These are phyloP conservation scores for Allium fistulosum DNA, from an alignment of 106 monocot genomes.

Conservation along the genomic window DNA sequence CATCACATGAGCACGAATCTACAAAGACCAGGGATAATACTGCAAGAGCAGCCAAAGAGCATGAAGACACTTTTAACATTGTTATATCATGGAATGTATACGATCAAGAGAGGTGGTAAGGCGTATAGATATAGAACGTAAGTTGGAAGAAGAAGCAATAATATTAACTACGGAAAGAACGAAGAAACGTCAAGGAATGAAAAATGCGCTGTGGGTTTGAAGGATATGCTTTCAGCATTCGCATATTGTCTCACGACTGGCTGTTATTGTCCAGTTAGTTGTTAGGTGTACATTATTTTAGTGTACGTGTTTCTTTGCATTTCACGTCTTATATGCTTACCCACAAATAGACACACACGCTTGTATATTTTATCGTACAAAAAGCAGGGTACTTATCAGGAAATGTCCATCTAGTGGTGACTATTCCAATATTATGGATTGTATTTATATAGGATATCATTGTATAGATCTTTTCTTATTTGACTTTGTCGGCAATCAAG, in stretches of 20 bases:
- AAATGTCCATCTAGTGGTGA: too few relatives aligned
- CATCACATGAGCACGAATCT: not conserved
- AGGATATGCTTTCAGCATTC: constrained; percentile 11
- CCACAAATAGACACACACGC: too few relatives aligned
- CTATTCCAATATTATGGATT: too few relatives aligned
- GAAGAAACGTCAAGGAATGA: constrained; percentile 9
- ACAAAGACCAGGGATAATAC: constrained; percentile 4
- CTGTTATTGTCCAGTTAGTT: too few relatives aligned
- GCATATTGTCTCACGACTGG: not conserved
- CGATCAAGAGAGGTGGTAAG: not conserved
- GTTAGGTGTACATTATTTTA: too few relatives aligned
- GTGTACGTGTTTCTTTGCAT: too few relatives aligned
- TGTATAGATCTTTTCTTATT: too few relatives aligned
- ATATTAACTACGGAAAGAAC: not conserved
- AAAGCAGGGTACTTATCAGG: too few relatives aligned
- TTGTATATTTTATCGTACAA: too few relatives aligned
- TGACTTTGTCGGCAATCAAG: too few relatives aligned
- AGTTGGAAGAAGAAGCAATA: not conserved
- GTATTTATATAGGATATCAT: too few relatives aligned
- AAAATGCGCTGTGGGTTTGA: not conserved
- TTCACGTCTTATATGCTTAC: too few relatives aligned
- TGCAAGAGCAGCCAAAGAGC: constrained; percentile 1
- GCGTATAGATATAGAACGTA: not conserved
- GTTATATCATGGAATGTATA: constrained; percentile 4
- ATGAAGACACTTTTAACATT: not conserved